phyloP scores from a whole-genome alignment of 1,139 yeast species.

The Nakaseomyces bracarensis region DNA sequence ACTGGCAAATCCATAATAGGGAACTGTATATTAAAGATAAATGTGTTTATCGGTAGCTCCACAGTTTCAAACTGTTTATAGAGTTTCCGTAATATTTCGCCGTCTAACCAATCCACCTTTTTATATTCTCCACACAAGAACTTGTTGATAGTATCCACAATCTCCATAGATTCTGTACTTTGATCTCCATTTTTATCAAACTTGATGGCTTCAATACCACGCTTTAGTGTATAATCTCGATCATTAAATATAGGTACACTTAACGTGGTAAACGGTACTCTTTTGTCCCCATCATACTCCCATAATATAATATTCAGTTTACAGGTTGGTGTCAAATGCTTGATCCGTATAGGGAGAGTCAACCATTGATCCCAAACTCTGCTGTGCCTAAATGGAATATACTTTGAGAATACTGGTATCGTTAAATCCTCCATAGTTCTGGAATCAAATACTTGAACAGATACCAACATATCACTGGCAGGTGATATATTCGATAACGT shows the following conservation, averaged over 20 bases:
- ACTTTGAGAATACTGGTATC: conserved; percentile 58
- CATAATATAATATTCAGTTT: conserved; percentile 54
- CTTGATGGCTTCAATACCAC: conserved; percentile 49
- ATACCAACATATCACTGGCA: conserved; percentile 54
- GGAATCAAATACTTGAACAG: conserved; percentile 53
- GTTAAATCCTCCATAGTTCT: conserved; percentile 45
- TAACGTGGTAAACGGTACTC: conserved; percentile 50
- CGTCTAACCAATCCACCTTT: conserved; percentile 68
- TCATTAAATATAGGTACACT: conserved; percentile 51
- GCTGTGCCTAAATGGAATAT: conserved; percentile 46
- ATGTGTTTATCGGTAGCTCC: conserved; percentile 30
- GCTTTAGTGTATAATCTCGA: conserved; percentile 41
- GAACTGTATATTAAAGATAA: conserved; percentile 56
- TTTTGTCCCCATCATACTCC: conserved; percentile 52
- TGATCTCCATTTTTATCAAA: conserved; percentile 27
- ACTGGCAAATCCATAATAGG: conserved; percentile 75
- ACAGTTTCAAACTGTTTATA: conserved; percentile 37
- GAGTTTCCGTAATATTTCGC: conserved; percentile 51
- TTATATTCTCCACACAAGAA: conserved; percentile 64
- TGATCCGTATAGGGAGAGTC: conserved; percentile 58
- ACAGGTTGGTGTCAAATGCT: conserved; percentile 58
- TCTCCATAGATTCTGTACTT: conserved; percentile 20
- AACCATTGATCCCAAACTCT: conserved; percentile 55
- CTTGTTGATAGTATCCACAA: conserved; percentile 40
- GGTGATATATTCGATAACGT: conserved; percentile 43